These are phyloP conservation scores for Neoboletus brunneissimus DNA, from an alignment of 768 basidiomycete genomes.

Conservation along the genomic window DNA sequence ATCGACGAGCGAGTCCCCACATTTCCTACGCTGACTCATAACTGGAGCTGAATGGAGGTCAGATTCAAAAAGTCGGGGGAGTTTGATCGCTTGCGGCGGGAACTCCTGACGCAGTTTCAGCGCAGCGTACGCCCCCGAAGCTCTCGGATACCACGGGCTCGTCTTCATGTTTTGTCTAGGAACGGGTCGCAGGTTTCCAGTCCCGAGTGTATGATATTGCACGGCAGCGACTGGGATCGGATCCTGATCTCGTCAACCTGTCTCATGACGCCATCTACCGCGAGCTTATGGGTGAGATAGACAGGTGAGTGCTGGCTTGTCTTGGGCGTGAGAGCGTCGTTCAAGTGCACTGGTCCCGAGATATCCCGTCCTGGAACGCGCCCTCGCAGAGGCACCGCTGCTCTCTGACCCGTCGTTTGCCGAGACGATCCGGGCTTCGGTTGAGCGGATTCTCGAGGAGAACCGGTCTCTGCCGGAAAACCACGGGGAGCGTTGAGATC, in stretches of 20 bases:
- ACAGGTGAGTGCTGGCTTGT: constrained; percentile 43
- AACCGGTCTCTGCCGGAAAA: constrained; percentile 21
- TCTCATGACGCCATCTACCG: constrained; percentile 51
- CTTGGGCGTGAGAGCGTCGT: neutral
- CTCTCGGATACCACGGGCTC: neutral
- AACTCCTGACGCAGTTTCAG: constrained; percentile 61
- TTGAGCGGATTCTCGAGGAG: constrained; percentile 46
- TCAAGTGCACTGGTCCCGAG: constrained; percentile 30
- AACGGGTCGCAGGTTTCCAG: constrained; percentile 50
- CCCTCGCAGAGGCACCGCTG: constrained; percentile 48
- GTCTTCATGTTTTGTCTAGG: constrained; percentile 33
- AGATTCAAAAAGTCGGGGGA: constrained; percentile 82
- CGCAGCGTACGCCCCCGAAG: constrained; percentile 45
- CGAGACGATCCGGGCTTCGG: constrained; percentile 39
- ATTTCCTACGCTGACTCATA: too few relatives aligned
- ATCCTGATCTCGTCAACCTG: constrained; percentile 51
- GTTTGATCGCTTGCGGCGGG: constrained; percentile 67
- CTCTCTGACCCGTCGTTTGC: constrained; percentile 49
- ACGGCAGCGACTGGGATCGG: constrained; percentile 50
- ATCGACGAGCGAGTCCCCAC: constrained; percentile 54
- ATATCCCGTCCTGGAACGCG: constrained; percentile 65
- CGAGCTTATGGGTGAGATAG: constrained; percentile 70
- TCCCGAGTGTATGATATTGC: constrained; percentile 61
- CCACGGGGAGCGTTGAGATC: neutral
- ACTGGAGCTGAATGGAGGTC: neutral